These are phyloP conservation scores for Graphilbum fragrans DNA, from an alignment of 2,329 filamentous ascomycete genomes.

Conservation along the genomic window DNA sequence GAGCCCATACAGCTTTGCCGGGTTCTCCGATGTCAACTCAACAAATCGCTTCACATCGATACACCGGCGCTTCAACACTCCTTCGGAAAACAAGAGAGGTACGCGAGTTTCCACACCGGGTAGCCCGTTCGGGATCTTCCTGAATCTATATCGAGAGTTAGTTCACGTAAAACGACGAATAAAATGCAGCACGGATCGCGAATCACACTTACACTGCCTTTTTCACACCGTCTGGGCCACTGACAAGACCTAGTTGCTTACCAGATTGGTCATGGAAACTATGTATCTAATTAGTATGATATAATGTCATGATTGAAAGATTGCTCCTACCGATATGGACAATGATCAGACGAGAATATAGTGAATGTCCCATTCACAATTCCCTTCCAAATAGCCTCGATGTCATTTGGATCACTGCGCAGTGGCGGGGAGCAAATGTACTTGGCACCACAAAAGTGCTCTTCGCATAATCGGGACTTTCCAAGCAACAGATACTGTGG, in stretches of 20 bases:
- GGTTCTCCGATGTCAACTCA: slow-evolving; percentile 38
- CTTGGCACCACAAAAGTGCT: slow-evolving; percentile 29
- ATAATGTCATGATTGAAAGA: background rate
- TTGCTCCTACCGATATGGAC: slow-evolving; percentile 20
- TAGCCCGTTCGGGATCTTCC: slow-evolving; percentile 43
- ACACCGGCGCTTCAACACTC: slow-evolving; percentile 13
- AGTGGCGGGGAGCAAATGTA: slow-evolving; percentile 40
- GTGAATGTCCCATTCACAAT: slow-evolving; percentile 41
- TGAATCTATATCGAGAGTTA: no score
- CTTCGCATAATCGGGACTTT: slow-evolving; percentile 15
- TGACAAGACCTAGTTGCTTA: slow-evolving; percentile 10
- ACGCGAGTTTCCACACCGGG: slow-evolving; percentile 45
- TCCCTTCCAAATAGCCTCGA: slow-evolving; percentile 37
- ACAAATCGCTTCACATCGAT: slow-evolving; percentile 37
- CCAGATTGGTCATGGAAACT: slow-evolving; percentile 27
- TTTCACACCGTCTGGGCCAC: background rate
- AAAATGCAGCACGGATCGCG: no score
- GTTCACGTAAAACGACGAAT: no score
- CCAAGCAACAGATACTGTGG: slow-evolving; percentile 44
- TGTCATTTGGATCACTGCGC: slow-evolving; percentile 27
- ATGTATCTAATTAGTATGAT: background rate
- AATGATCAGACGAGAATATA: slow-evolving; percentile 34
- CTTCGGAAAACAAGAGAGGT: slow-evolving; percentile 27
- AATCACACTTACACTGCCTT: no score
- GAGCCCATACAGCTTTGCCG: slow-evolving; percentile 44